phyloP scores from a whole-genome alignment of 768 basidiomycete species.

The Dacryopinax spathularia region DNA sequence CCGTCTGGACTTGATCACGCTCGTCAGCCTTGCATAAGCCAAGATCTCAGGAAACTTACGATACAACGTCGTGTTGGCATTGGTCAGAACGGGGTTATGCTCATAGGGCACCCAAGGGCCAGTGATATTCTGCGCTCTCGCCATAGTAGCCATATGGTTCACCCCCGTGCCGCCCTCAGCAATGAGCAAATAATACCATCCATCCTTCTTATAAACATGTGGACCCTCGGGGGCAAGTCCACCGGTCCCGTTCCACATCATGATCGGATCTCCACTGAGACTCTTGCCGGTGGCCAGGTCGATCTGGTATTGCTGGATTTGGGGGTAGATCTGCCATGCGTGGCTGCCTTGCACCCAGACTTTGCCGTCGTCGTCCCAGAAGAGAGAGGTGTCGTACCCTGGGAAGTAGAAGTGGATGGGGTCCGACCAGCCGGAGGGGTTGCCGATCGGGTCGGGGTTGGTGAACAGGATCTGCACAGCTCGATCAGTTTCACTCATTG shows the following conservation, averaged over 20 bases:
- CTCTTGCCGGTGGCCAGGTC: conserved; percentile 15
- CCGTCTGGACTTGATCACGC: conserved; percentile 22
- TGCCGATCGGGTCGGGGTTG: background rate
- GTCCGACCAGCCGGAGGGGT: conserved; percentile 21
- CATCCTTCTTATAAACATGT: conserved; percentile 19
- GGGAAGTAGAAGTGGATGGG: conserved; percentile 24
- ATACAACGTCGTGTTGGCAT: conserved; percentile 14
- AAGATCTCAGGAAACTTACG: background rate
- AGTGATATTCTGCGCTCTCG: conserved; percentile 20
- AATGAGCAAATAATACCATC: conserved; percentile 25
- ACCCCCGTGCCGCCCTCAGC: conserved; percentile 25
- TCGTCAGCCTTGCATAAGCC: background rate
- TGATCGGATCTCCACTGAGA: conserved; percentile 24
- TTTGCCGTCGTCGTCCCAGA: conserved; percentile 24
- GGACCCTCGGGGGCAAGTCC: conserved; percentile 20
- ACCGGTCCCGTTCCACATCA: conserved; percentile 13
- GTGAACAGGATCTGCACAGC: conserved; percentile 7
- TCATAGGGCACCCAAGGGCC: conserved; percentile 20
- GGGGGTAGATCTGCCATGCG: conserved; percentile 14
- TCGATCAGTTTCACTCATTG: conserved; percentile 6
- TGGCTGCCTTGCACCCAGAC: conserved; percentile 21
- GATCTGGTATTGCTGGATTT: conserved; percentile 20
- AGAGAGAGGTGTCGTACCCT: conserved; percentile 25
- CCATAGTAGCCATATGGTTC: conserved; percentile 18
- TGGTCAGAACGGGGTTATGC: conserved; percentile 21